Evolutionary conservation across 140 eudicot species (phyloP).

Genomic region (Ambrosia hybrid): DNA sequence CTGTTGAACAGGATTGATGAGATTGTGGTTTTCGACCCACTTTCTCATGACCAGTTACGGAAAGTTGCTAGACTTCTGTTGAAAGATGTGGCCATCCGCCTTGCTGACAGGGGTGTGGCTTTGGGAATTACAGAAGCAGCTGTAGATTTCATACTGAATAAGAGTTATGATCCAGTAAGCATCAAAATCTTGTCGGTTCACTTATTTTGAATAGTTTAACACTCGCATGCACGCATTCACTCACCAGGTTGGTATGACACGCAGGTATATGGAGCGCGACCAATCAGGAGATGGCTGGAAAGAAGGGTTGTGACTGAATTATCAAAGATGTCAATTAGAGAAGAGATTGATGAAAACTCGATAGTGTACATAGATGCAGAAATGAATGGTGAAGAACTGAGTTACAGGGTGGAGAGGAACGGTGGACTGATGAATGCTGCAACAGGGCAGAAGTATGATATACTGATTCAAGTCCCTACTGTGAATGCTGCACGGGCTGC

Average conservation of each 20-base stretch:
- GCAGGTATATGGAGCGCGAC: conserved; percentile 68
- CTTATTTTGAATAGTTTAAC: no score
- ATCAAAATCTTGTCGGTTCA: no score
- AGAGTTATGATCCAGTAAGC: conserved; percentile 86
- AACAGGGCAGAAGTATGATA: conserved; percentile 71
- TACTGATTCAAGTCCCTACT: conserved; percentile 58
- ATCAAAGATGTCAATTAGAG: conserved; percentile 75
- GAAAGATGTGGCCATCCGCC: conserved; percentile 83
- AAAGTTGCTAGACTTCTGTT: conserved; percentile 75
- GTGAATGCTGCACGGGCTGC: conserved; percentile 65
- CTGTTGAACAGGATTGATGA: conserved; percentile 80
- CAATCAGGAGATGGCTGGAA: conserved; percentile 94
- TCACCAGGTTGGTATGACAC: no score
- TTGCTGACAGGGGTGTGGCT: conserved; percentile 86
- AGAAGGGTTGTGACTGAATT: conserved; percentile 75
- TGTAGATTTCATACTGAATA: conserved; percentile 61
- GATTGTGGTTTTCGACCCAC: conserved; percentile 90
- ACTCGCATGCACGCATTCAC: no score
- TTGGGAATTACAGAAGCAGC: conserved; percentile 86
- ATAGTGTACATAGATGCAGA: conserved; percentile 81
- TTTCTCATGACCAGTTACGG: conserved; percentile 77
- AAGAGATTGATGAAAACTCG: conserved; percentile 81
- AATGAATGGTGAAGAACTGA: conserved; percentile 36
- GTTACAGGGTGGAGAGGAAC: conserved; percentile 72
- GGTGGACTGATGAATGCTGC: conserved; percentile 83